Conservation (phyloP, 2,329 filamentous ascomycete genomes). For the Calonectria naviculata region DNA sequence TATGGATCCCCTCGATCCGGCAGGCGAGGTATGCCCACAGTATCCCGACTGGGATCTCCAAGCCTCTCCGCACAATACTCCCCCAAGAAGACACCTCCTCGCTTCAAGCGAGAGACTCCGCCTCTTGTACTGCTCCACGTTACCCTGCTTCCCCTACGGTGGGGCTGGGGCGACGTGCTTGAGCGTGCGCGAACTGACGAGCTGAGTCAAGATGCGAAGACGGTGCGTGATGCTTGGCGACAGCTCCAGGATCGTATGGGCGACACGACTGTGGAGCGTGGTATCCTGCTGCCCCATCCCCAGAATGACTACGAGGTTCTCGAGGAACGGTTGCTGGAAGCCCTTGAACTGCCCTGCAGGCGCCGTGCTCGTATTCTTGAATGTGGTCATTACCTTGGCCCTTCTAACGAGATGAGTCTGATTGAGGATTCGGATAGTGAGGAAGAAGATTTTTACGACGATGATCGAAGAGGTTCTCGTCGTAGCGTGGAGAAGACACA, state of each 20-base stretch:
- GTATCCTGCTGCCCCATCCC: conserved; percentile 81
- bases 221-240: conserved; percentile 72
- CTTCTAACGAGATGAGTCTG: conserved; percentile 61
- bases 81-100: conserved; percentile 67
- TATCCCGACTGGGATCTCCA: conserved; percentile 69
- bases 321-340: conserved; percentile 81
- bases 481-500: conserved; percentile 52
- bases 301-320: conserved; percentile 84
- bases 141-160: conserved; percentile 77
- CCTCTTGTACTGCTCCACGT: conserved; percentile 84
- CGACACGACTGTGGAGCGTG: conserved; percentile 79
- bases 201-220: conserved; percentile 59
- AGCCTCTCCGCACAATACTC: conserved; percentile 63
- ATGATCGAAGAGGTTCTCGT: conserved; percentile 33
- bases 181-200: conserved; percentile 54
- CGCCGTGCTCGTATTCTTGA: conserved; percentile 76
- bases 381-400: conserved; percentile 80
- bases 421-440: conserved; percentile 59
- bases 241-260: conserved; percentile 76
- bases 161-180: conserved; percentile 71
- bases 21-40: conserved; percentile 61
- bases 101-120: conserved; percentile 67
- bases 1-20: conserved; percentile 65
- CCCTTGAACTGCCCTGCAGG: conserved; percentile 74
- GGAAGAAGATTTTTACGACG: conserved; percentile 52